Evolutionary conservation across 257 asterid species (phyloP), one percentile per base, ranked within the genome.

Genomic region (Solanum gracilifrons): DNA sequence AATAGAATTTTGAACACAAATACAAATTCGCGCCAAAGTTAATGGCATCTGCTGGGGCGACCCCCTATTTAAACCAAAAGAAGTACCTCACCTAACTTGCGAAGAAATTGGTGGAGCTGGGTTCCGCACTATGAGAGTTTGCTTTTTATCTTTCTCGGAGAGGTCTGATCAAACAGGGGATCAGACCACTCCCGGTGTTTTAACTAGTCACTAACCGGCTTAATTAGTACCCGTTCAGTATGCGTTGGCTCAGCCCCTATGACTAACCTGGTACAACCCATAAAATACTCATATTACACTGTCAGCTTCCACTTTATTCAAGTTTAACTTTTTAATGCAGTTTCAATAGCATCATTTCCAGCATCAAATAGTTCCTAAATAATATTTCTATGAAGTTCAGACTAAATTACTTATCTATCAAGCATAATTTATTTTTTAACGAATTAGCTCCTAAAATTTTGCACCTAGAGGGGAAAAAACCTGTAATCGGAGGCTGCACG

Each of bases 401-500:
- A 0, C 36, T 39, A 39, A 37, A 39, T 39, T 25, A 77, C 83
- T 12, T 37, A 76, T 76, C 33, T 6, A 37, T 37, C 21, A 15
- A 23, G 80, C 3, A 2, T 33, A 33, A 73, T 33, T 20, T 73
- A 74, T 35, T 20, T 68, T 6, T 9, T 23, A 74, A 74, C 31
- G 82, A 74, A 74, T 74, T 74, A 55, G 64, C n/a, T 74, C 60
- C 13, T 72, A 16, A 32, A 72, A 32, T 32, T 72, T 33, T 32
- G 27, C 25, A 73, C 33, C 51, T 7, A 35, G 18, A 21, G 18
- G 25, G 13, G 3, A 21, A 10, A 33, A 60, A 32, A 96, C 99
- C 94, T 97, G 89, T 95, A 96, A 89, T 97, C 85, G 10, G 64
- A 77, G 23, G 84, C 92, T 48, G 97, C 95, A 73, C 96, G 98